Percentiles rank a stretch among this genome's conserved stretches.
Evolutionary conservation across 78 protist genomes (phyloP).

Genomic region (Dictyostelium purpureum): DNA sequence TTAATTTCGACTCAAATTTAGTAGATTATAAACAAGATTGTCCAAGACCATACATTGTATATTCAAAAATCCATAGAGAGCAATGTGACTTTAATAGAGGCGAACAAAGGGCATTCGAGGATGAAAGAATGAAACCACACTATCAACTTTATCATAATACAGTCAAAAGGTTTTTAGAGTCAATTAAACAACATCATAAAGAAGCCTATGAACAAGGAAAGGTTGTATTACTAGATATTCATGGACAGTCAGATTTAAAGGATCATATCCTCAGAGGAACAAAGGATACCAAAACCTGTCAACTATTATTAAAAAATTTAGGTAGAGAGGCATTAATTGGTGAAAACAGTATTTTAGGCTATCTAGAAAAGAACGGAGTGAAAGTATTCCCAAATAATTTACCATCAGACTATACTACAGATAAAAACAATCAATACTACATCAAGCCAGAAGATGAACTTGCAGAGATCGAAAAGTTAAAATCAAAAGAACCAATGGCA

Average conservation of each 20-base stretch:
- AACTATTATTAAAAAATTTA: background rate
- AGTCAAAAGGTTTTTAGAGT: background rate
- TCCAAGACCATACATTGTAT: slow-evolving; percentile 50
- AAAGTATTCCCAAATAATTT: slow-evolving; percentile 31
- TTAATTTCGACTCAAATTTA: background rate
- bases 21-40: background rate
- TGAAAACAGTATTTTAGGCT: slow-evolving; percentile 30
- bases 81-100: slow-evolving; percentile 52
- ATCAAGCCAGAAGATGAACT: background rate
- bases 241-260: slow-evolving; percentile 44
- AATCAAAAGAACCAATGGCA: background rate
- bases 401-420: background rate
- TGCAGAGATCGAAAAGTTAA: no score
- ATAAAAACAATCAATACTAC: background rate
- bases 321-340: slow-evolving; percentile 23
- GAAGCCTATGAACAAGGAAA: background rate
- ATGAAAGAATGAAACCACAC: slow-evolving; percentile 2
- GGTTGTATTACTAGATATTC: slow-evolving; percentile 38
- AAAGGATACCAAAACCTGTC: background rate
- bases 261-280: slow-evolving; percentile 50
- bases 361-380: background rate
- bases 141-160: slow-evolving; percentile 32
- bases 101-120: slow-evolving; percentile 19
- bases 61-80: slow-evolving; percentile 64
- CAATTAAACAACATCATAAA: background rate